Percentiles rank a stretch among this genome's conserved stretches.
Conservation (phyloP, 129 eudicot species). For the Saussurea involucrata region DNA sequence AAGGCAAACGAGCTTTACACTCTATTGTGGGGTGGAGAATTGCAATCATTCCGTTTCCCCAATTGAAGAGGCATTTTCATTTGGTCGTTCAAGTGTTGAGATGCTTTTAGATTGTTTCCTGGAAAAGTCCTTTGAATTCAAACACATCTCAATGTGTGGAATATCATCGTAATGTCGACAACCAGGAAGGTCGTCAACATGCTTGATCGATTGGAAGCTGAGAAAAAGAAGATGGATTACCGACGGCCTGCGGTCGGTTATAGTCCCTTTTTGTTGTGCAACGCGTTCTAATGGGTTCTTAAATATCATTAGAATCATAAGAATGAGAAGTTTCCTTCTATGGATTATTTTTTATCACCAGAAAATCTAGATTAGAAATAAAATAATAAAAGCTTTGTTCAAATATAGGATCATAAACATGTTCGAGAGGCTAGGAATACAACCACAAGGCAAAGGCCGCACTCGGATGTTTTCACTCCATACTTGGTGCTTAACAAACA, state of each 20-base stretch:
- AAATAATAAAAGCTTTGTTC: not conserved
- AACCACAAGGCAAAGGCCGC: too few species aligned
- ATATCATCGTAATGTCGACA: not conserved
- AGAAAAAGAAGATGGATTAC: not conserved
- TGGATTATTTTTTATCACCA: not conserved
- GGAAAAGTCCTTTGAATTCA: not conserved
- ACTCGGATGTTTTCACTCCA: too few species aligned
- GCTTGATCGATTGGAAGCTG: not conserved
- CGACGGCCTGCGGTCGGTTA: not conserved
- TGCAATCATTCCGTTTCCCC: not conserved
- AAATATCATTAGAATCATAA: not conserved
- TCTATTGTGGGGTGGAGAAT: conserved; percentile 2
- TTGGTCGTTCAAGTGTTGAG: not conserved
- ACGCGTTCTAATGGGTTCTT: not conserved
- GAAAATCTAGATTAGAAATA: not conserved
- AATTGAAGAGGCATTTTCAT: not conserved
- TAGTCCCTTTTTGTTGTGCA: not conserved
- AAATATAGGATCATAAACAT: not conserved
- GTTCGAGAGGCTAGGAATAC: too few species aligned
- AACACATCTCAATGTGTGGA: not conserved
- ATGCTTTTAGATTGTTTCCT: not conserved
- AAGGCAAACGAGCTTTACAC: conserved; percentile 13
- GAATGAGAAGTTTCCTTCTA: not conserved
- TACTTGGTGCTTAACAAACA: not conserved
- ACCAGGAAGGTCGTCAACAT: not conserved